These are phyloP conservation scores for Ceratobasidium sp. DNA, from an alignment of 1,284 basidiomycete species.

Conservation along the genomic window DNA sequence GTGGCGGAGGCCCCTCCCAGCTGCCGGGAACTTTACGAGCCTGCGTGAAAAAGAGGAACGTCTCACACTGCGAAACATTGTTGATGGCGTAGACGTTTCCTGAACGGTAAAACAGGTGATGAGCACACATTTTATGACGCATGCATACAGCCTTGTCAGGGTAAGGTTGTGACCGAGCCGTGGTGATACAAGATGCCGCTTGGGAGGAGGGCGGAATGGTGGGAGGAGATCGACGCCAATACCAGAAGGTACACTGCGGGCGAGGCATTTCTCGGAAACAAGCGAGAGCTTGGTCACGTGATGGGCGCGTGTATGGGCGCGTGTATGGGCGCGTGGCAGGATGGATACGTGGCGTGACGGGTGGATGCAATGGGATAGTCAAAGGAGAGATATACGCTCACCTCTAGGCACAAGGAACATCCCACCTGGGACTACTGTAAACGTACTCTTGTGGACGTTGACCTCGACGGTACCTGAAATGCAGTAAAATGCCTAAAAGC, in stretches of 20 bases:
- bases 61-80: slow-evolving; percentile 85
- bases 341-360: too few relatives aligned
- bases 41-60: slow-evolving; percentile 93
- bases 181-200: background rate
- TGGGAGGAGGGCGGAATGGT: background rate
- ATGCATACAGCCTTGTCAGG: too few relatives aligned
- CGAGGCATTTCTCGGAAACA: too few relatives aligned
- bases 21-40: slow-evolving; percentile 76
- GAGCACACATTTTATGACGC: slow-evolving; percentile 8
- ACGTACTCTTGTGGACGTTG: slow-evolving; percentile 82
- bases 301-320: too few relatives aligned
- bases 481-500: slow-evolving; percentile 92
- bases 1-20: slow-evolving; percentile 55
- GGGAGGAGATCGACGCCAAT: background rate
- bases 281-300: background rate
- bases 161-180: background rate
- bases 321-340: slow-evolving; percentile 4
- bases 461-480: slow-evolving; percentile 90
- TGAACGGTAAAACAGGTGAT: slow-evolving; percentile 54
- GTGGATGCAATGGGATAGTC: background rate
- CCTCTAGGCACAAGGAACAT: slow-evolving; percentile 94
- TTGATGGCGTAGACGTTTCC: slow-evolving; percentile 93
- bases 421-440: slow-evolving; percentile 84
- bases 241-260: background rate
- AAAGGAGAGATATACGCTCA: slow-evolving; percentile 57